Base-by-base conservation (phyloP, 495 filamentous ascomycete species). In the Aspergillus haitiensis region DNA sequence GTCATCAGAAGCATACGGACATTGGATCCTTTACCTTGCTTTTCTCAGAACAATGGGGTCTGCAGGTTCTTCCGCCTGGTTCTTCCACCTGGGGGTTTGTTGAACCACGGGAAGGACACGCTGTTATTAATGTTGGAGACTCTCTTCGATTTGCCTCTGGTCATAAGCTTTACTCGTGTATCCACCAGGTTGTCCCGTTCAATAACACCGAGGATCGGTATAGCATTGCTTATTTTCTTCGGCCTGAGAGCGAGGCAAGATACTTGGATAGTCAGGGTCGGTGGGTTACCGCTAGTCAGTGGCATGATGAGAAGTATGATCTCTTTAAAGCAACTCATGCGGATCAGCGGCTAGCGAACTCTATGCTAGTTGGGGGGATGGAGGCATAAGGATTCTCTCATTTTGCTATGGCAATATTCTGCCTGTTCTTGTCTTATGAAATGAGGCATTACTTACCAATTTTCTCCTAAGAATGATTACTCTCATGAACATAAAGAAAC, bases 281-380 rank as follows among this genome's bases (percentile, higher is more conserved):
- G 32, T 66, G 69, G 56, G 68, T 80, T 33, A 78, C 78, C 15
- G 78, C 82, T 51, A 70, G 72, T 61, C 70, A 81, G 60, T 84
- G 82, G 82, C 80, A 84, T 61, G 78, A 82, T 68, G 70, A 81
- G 70, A 84, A 83, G 74, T 84, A 81, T 74, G 78, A 78, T 68
- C 72, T 77, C 44, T 80, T 76, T 32, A 52, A 52, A 34, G 34
- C 27, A 42, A 42, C 64, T n/a, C 61, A 64, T 58, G 52, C 47
- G 16, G 36, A 58, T 5, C 61, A 67, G 54, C 27, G 21, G 31
- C 12, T 36, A 16, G 55, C 54, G 34, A 31, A 60, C 8, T 15
- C 54, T 15, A 55, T 64, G 32, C 46, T 67, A n/a, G 58, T 58
- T 10, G 64, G 64, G 10, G 61, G 61, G n/a, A 64, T 67, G 62